phyloP scores from a whole-genome alignment of 2,329 filamentous ascomycete genomes.

The Colletotrichum navitas region DNA sequence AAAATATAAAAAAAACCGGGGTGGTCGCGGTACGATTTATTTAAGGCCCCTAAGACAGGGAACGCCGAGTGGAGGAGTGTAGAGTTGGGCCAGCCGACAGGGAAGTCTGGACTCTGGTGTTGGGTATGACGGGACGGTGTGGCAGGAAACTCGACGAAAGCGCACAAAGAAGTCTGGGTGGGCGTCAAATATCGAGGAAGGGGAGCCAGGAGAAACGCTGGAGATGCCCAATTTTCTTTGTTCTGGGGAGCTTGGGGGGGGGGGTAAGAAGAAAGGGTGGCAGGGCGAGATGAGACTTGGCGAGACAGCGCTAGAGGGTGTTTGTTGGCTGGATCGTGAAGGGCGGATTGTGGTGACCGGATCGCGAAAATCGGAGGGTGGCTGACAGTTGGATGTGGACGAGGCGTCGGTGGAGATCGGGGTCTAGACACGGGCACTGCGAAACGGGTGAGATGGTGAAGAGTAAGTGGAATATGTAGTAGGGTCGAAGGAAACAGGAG shows the following conservation, averaged over 20 bases:
- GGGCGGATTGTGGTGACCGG: slow-evolving; percentile 18
- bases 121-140: slow-evolving; percentile 29
- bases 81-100: slow-evolving; percentile 21
- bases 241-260: slow-evolving; percentile 2
- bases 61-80: slow-evolving; percentile 9
- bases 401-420: neutral
- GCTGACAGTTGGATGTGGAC: neutral
- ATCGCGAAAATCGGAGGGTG: neutral
- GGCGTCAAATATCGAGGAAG: slow-evolving; percentile 29
- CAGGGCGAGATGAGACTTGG: slow-evolving; percentile 11
- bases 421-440: slow-evolving; percentile 11
- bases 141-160: slow-evolving; percentile 25
- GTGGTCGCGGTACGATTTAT: slow-evolving; percentile 32
- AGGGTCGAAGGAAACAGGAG: neutral
- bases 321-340: slow-evolving; percentile 29
- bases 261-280: slow-evolving; percentile 3
- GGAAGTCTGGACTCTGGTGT: slow-evolving; percentile 35
- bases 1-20: slow-evolving; percentile 32
- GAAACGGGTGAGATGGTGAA: neutral
- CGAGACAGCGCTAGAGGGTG: slow-evolving; percentile 37
- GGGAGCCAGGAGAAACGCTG: slow-evolving; percentile 27
- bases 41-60: slow-evolving; percentile 32
- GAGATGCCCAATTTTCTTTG: slow-evolving; percentile 25
- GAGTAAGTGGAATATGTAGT: neutral
- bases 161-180: slow-evolving; percentile 33